Percentiles rank a stretch among this genome's conserved stretches.
Conservation (phyloP, 2,329 filamentous ascomycete genomes). For the Ophiobolus disseminans region DNA sequence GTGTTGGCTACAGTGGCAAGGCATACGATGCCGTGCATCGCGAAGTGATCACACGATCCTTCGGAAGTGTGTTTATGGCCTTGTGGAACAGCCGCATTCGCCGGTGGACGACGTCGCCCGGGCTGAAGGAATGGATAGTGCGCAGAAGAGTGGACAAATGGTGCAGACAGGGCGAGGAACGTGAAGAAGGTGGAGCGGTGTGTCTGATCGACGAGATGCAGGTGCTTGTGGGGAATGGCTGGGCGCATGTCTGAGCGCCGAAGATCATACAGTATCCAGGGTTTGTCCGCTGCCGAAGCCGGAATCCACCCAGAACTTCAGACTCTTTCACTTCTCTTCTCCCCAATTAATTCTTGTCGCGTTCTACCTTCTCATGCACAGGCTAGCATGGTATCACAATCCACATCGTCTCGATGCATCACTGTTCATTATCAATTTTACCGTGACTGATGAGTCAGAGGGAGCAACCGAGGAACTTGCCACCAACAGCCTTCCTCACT, state of each 20-base stretch:
- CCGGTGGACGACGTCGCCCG: background rate
- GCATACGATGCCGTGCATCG: slow-evolving; percentile 21
- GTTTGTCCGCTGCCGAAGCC: no score
- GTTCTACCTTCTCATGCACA: no score
- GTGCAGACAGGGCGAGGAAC: background rate
- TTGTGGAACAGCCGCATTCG: background rate
- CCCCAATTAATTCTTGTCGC: no score
- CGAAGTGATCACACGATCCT: background rate
- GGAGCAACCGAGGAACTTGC: no score
- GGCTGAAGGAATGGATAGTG: background rate
- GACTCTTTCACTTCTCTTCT: no score
- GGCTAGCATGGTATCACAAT: no score
- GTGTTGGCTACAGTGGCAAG: slow-evolving; percentile 66
- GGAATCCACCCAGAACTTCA: no score
- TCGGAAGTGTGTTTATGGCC: background rate
- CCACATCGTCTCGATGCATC: no score
- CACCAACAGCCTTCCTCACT: no score
- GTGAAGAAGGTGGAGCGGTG: slow-evolving; percentile 21
- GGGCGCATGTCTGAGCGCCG: slow-evolving; percentile 38
- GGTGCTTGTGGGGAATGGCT: slow-evolving; percentile 35
- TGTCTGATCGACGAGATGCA: slow-evolving; percentile 47
- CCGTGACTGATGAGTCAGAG: no score
- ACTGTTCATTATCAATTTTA: no score
- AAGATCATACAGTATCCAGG: no score
- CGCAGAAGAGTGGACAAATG: background rate